These are phyloP conservation scores for Aeminium ludgeri DNA, from an alignment of 495 filamentous ascomycete species.

Conservation along the genomic window DNA sequence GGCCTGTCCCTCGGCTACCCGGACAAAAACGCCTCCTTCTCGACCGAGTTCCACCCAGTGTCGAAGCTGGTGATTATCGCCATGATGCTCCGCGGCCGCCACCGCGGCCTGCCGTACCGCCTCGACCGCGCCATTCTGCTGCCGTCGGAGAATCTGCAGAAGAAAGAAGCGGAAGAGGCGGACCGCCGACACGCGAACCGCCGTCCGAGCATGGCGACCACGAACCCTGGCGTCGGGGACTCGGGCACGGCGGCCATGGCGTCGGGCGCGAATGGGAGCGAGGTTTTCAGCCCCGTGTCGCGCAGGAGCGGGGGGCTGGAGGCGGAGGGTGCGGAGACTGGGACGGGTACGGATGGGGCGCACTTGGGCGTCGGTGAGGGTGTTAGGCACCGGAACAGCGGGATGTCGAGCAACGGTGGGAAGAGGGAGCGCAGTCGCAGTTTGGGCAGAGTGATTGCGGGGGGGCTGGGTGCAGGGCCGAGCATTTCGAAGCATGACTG, in stretches of 20 bases:
- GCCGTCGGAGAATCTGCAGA: conserved; percentile 57
- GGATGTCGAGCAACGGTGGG: not conserved
- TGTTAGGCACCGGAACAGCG: not conserved
- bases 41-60: conserved; percentile 54
- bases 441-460: conserved; percentile 6
- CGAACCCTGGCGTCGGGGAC: not conserved
- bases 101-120: conserved; percentile 79
- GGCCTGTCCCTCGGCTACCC: conserved; percentile 75
- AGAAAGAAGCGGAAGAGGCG: conserved; percentile 46
- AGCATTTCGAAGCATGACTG: conserved; percentile 4
- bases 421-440: not conserved
- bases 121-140: conserved; percentile 78
- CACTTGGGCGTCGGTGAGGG: not conserved
- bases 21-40: conserved; percentile 56
- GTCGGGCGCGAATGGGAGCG: not conserved
- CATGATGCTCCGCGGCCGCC: conserved; percentile 82
- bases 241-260: not conserved
- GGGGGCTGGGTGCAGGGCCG: conserved; percentile 9
- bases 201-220: not conserved
- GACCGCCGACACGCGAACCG: conserved; percentile 27
- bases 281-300: not conserved
- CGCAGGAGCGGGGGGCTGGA: not conserved
- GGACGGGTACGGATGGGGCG: not conserved
- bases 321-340: not conserved
- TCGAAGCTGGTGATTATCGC: conserved; percentile 80